Evolutionary conservation across 176 grass and related monocot species (phyloP).

Genomic region (Musa itinerans): DNA sequence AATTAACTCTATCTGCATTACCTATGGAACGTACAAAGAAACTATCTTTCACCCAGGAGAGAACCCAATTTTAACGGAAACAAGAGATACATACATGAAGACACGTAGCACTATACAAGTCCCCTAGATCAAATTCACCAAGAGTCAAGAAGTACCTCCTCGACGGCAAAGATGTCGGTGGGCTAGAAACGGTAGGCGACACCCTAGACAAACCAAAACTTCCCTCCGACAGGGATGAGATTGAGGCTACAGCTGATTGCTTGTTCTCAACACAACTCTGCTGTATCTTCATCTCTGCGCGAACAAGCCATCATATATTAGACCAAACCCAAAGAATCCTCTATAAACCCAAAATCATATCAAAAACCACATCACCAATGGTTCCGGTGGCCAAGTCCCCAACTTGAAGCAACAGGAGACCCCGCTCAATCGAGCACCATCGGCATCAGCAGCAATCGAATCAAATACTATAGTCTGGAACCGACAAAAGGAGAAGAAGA

Average conservation of each 20-base stretch:
- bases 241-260: conserved; percentile 7
- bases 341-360: not conserved
- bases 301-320: not conserved
- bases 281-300: not conserved
- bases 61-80: too few species aligned
- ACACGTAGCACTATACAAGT: not conserved
- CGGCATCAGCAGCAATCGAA: not conserved
- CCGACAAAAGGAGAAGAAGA: not conserved
- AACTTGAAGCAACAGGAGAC: not conserved
- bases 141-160: conserved; percentile 44
- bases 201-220: conserved; percentile 37
- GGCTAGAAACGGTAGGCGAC: conserved; percentile 72
- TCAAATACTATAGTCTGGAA: not conserved
- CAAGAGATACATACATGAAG: not conserved
- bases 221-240: conserved; percentile 59
- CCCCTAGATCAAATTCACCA: not conserved
- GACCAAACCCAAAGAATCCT: not conserved
- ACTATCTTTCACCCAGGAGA: not conserved
- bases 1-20: not conserved
- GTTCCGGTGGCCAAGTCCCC: not conserved
- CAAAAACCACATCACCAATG: not conserved
- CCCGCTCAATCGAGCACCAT: not conserved
- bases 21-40: not conserved
- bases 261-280: not conserved
- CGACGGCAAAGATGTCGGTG: conserved; percentile 49